Conservation (phyloP, 2,329 filamentous ascomycete genomes). For the Aspergillus viridinutans region DNA sequence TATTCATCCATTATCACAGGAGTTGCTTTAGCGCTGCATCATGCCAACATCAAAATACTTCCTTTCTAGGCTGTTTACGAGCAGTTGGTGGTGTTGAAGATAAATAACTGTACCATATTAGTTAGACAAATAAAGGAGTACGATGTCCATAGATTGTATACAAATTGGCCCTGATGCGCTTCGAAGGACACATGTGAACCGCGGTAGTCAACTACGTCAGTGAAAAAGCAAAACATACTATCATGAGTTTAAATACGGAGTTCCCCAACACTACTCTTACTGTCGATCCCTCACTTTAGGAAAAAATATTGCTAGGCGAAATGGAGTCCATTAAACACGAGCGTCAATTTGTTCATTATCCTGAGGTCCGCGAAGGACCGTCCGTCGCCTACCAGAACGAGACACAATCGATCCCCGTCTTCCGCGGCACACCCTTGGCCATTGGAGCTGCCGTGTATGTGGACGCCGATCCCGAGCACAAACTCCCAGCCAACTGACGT, state of each 20-base stretch:
- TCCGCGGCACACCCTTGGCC: slow-evolving; percentile 62
- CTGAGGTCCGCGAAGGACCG: slow-evolving; percentile 37
- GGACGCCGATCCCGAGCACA: neutral
- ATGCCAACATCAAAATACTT: slow-evolving; percentile 32
- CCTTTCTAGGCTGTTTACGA: slow-evolving; percentile 9
- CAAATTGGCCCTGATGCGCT: neutral
- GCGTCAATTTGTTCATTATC: slow-evolving; percentile 33
- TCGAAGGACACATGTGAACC: slow-evolving; percentile 6
- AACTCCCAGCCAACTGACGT: neutral
- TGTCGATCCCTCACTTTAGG: neutral
- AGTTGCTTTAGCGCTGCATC: slow-evolving; percentile 52
- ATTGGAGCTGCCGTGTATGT: slow-evolving; percentile 60
- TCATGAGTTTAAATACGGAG: neutral
- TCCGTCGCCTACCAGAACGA: slow-evolving; percentile 44
- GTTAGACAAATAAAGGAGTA: neutral
- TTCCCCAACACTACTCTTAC: too few relatives aligned
- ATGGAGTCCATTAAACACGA: slow-evolving; percentile 18
- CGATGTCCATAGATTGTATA: neutral
- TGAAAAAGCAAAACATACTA: neutral
- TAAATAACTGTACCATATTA: neutral
- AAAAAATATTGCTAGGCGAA: neutral
- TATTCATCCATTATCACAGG: slow-evolving; percentile 67
- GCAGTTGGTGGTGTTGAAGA: neutral
- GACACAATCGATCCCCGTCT: slow-evolving; percentile 63
- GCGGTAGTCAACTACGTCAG: slow-evolving; percentile 9